Evolutionary conservation across 306 rosid species (phyloP).

Genomic region (Castanopsis chinensis): DNA sequence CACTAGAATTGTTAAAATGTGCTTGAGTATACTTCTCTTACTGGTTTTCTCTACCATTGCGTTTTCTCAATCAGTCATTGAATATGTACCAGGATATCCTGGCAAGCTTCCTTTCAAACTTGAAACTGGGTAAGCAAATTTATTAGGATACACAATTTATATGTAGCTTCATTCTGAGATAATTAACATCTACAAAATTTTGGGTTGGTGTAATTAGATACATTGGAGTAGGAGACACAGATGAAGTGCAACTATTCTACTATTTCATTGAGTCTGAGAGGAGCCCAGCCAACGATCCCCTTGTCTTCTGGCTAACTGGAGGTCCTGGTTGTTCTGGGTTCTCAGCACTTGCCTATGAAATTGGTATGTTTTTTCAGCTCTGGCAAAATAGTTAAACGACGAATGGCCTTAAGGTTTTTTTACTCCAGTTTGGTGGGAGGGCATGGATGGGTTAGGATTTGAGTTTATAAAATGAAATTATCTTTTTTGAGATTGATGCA

Average conservation of each 20-base stretch:
- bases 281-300: slow-evolving; percentile 21
- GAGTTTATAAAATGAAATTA: no score
- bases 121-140: slow-evolving; percentile 11
- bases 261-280: slow-evolving; percentile 28
- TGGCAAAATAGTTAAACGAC: no score
- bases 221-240: slow-evolving; percentile 7
- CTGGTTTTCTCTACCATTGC: slow-evolving; percentile 1
- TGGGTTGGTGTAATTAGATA: slow-evolving; percentile 9
- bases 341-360: slow-evolving; percentile 16
- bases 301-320: slow-evolving; percentile 25
- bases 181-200: not conserved
- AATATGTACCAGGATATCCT: not conserved
- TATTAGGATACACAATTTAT: not conserved
- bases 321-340: slow-evolving; percentile 31
- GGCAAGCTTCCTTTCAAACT: slow-evolving; percentile 5
- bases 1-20: not conserved
- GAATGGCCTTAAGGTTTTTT: no score
- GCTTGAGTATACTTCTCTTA: not conserved
- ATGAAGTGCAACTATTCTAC: slow-evolving; percentile 24
- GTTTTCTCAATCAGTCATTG: not conserved
- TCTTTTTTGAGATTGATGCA: no score
- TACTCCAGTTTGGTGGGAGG: not conserved
- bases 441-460: no score
- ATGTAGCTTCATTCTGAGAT: not conserved
- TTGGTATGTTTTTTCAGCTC: not conserved